Percentiles rank a stretch among this genome's conserved stretches.
Evolutionary conservation across 2,329 filamentous ascomycete species (phyloP).

Genomic region (Fusarium haematococcum): DNA sequence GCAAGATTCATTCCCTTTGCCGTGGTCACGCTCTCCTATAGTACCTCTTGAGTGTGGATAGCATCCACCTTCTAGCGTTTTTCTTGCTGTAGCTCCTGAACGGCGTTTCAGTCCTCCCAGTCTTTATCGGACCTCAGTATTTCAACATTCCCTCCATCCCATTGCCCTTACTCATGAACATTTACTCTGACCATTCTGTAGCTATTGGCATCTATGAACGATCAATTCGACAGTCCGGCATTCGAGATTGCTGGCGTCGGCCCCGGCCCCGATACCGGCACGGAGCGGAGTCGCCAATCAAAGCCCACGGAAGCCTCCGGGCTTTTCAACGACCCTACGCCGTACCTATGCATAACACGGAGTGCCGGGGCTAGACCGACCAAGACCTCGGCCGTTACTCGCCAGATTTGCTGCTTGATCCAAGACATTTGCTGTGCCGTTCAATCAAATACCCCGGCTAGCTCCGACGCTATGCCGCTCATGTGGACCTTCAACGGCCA

Average conservation of each 20-base stretch:
- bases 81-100: background rate
- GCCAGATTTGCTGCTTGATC: background rate
- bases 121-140: background rate
- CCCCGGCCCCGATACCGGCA: background rate
- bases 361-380: background rate
- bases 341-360: background rate
- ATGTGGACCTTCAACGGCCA: background rate
- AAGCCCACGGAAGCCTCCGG: background rate
- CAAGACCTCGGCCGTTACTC: background rate
- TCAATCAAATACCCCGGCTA: constrained; percentile 3
- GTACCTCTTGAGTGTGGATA: background rate
- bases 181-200: background rate
- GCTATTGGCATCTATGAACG: background rate
- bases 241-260: background rate
- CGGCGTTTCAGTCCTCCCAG: background rate
- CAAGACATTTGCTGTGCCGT: background rate
- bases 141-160: background rate
- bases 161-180: too few relatives aligned
- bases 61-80: background rate
- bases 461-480: background rate
- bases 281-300: background rate
- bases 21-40: background rate
- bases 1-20: background rate
- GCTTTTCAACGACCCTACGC: background rate
- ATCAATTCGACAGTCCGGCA: background rate